Base-by-base conservation (phyloP, 2,329 filamentous ascomycete species). In the Pezicula radicicola region DNA sequence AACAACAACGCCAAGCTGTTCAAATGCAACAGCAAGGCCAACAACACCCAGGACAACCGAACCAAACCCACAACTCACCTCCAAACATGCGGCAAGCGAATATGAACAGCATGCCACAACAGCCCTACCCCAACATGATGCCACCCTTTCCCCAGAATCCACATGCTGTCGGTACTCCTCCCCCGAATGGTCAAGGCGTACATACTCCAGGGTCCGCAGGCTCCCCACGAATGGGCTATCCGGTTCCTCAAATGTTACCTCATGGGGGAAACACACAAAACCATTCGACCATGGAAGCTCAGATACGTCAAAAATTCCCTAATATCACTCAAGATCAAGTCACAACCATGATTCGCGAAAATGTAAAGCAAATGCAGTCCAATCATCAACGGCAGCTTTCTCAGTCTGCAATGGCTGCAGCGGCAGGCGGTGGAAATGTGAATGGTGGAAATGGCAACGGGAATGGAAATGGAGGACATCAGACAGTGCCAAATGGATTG, bases 1-100 rank as follows among this genome's bases (percentile, higher is more conserved):
- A 88, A 61, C 81, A 85, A 60, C 83, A 86, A 61, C 75, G 81
- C 13, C 75, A 72, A 37, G 74, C 73, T 12, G 73, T 78, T 3
- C 75, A 54, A 37, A 58, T 57, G 46, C 54, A 68, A 42, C 68
- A 69, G 51, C 61, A 63, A 46, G 61, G 58, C 40, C 60, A 64
- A 48, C 66, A 66, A 54, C 62, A 65, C 44, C 55, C 60, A 42
- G 59, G 61, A 30, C 60, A 65, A 50, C 56, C 57, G 35, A 55
- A 58, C 53, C 62, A 60, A 33, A 58, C 61, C 35, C 62, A 67
- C 19, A 64, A 62, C 52, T 76, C 75, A 18, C 71, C 71, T 50
- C 74, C 75, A 9, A 77, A 70, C 52, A 68, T 75, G 57, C 58
- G 44, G 12, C n/a, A 18, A 7, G 13, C 48, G 10, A 19, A 64